Evolutionary conservation across 78 protist genomes (phyloP).

Genomic region (Isochrysis galbana): DNA sequence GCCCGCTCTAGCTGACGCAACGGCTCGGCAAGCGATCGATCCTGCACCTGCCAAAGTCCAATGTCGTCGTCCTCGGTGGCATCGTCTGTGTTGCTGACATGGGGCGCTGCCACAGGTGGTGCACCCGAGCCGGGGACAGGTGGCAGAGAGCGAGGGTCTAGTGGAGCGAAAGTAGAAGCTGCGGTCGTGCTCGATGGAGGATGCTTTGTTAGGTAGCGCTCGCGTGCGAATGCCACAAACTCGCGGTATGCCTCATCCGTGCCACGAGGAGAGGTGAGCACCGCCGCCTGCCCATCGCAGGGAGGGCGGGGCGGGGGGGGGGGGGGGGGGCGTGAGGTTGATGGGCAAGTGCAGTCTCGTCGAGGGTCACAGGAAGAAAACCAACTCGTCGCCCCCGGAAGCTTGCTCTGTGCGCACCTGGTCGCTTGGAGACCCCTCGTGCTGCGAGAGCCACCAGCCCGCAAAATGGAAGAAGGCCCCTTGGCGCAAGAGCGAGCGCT

Average conservation of each 20-base stretch:
- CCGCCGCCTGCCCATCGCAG: too few relatives aligned
- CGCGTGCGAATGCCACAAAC: background rate
- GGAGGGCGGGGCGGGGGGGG: too few relatives aligned
- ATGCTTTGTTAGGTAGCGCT: background rate
- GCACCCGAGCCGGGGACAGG: too few relatives aligned
- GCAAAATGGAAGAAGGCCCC: conserved; percentile 16
- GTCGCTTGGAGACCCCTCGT: background rate
- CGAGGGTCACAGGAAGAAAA: too few relatives aligned
- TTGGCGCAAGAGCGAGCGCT: background rate
- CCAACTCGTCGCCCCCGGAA: too few relatives aligned
- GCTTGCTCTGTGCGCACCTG: too few relatives aligned
- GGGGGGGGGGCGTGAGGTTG: too few relatives aligned
- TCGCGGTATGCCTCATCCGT: conserved; percentile 6
- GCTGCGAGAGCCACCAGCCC: background rate
- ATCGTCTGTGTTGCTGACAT: background rate
- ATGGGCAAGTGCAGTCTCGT: too few relatives aligned
- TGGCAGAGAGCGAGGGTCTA: too few relatives aligned
- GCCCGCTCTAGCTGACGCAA: background rate
- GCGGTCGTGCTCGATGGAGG: background rate
- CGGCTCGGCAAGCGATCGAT: background rate
- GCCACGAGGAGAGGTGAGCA: background rate
- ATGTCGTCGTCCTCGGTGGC: background rate
- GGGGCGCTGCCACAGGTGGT: background rate
- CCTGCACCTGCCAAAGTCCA: background rate
- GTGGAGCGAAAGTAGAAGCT: too few relatives aligned